phyloP scores from a whole-genome alignment of 192 early-diverging fungal species.

The Linnemannia zychae region DNA sequence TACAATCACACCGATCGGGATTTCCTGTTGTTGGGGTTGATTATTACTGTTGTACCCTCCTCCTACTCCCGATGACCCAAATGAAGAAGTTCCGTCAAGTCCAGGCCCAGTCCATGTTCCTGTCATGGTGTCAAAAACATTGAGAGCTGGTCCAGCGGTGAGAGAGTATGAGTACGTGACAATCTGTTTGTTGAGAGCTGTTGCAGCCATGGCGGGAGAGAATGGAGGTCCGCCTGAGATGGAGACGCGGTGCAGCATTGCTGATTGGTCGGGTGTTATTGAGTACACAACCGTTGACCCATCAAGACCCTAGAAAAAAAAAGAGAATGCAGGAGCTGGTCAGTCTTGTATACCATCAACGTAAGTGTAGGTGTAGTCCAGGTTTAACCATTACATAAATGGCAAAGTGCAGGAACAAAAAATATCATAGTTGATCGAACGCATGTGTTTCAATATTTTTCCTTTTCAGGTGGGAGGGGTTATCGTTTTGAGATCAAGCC shows the following conservation, averaged over 20 bases:
- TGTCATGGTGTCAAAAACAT: constrained; percentile 20
- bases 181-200: constrained; percentile 16
- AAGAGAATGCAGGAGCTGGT: neutral
- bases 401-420: no score
- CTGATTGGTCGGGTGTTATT: constrained; percentile 26
- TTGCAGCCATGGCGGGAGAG: constrained; percentile 13
- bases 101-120: constrained; percentile 27
- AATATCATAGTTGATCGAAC: no score
- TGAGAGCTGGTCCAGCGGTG: constrained; percentile 4
- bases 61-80: neutral
- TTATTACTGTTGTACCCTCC: neutral
- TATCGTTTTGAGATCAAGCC: no score
- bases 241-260: constrained; percentile 19
- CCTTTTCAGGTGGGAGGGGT: no score
- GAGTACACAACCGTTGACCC: constrained; percentile 32
- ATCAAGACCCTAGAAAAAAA: constrained; percentile 22
- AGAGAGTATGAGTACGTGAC: constrained; percentile 15
- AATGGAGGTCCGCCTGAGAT: constrained; percentile 31
- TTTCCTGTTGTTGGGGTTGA: neutral
- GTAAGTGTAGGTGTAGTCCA: no score
- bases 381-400: no score
- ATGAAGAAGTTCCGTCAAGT: neutral
- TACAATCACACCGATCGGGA: neutral
- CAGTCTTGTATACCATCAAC: no score
- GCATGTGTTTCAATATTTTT: no score